Conservation (phyloP, 1,139 yeast species). For the Candida buenavistaensis region DNA sequence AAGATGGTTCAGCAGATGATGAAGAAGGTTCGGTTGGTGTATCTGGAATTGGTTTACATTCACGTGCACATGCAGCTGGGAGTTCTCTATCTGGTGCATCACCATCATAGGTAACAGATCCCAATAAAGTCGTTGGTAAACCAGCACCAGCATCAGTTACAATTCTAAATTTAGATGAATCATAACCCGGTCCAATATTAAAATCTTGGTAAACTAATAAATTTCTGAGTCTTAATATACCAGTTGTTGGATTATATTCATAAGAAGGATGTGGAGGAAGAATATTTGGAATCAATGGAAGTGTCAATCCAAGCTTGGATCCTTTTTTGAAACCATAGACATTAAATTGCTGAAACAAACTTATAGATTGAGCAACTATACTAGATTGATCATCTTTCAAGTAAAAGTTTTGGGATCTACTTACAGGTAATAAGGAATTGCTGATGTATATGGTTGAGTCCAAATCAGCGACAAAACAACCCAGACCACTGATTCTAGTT, state of each 20-base stretch:
- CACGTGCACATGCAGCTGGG: constrained; percentile 17
- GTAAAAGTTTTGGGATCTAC: constrained; percentile 23
- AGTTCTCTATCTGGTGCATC: constrained; percentile 3
- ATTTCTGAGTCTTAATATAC: constrained; percentile 18
- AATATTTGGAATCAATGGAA: constrained; percentile 15
- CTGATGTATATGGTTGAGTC: constrained; percentile 23
- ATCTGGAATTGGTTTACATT: constrained; percentile 15
- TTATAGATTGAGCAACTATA: constrained; percentile 20
- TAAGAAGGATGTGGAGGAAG: constrained; percentile 14
- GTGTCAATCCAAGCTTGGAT: constrained; percentile 24
- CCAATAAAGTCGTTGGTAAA: constrained; percentile 11
- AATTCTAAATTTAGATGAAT: constrained; percentile 13
- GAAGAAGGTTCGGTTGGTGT: too few species aligned
- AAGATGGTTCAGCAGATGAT: constrained; percentile 13
- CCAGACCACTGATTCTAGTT: constrained; percentile 25
- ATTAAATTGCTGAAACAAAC: constrained; percentile 20
- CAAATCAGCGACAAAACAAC: constrained; percentile 28
- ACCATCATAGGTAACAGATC: constrained; percentile 17
- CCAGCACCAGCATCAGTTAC: constrained; percentile 19
- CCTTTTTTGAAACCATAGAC: constrained; percentile 36
- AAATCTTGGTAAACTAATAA: constrained; percentile 16
- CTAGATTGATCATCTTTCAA: constrained; percentile 20
- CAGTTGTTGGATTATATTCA: constrained; percentile 18
- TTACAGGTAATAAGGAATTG: constrained; percentile 17
- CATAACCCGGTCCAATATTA: constrained; percentile 26